phyloP scores from a whole-genome alignment of 2,329 filamentous ascomycete genomes.

The Neurospora crassa region DNA sequence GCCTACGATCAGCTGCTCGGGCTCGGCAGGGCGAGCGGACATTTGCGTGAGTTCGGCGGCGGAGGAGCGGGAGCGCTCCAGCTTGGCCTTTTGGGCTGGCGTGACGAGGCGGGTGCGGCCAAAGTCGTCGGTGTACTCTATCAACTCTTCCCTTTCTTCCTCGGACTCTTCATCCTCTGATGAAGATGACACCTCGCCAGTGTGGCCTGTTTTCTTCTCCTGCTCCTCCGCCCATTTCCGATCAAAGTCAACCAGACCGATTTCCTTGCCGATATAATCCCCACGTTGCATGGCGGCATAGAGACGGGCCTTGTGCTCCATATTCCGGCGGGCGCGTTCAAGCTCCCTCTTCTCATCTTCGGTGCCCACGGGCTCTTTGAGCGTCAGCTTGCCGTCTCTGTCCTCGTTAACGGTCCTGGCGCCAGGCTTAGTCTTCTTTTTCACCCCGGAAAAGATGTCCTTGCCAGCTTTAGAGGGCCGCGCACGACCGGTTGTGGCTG shows the following conservation, averaged over 20 bases:
- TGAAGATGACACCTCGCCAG: slow-evolving; percentile 31
- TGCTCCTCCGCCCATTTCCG: slow-evolving; percentile 80
- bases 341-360: slow-evolving; percentile 58
- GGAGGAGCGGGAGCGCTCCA: slow-evolving; percentile 44
- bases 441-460: slow-evolving; percentile 53
- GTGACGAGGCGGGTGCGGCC: slow-evolving; percentile 72
- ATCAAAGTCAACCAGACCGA: slow-evolving; percentile 83
- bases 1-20: slow-evolving; percentile 68
- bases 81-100: slow-evolving; percentile 53
- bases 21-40: slow-evolving; percentile 57
- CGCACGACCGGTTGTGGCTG: slow-evolving; percentile 36
- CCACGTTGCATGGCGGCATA: slow-evolving; percentile 88
- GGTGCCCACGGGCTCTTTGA: slow-evolving; percentile 44
- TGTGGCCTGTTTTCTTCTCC: slow-evolving; percentile 36
- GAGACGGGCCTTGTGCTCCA: slow-evolving; percentile 82
- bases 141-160: slow-evolving; percentile 42
- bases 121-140: slow-evolving; percentile 89
- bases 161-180: slow-evolving; percentile 32
- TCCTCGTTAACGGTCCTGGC: slow-evolving; percentile 27
- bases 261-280: slow-evolving; percentile 62
- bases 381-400: slow-evolving; percentile 29
- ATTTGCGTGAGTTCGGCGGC: slow-evolving; percentile 57
- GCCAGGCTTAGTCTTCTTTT: slow-evolving; percentile 33
- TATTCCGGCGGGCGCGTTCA: slow-evolving; percentile 63
- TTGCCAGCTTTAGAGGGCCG: slow-evolving; percentile 44